Base-by-base conservation (phyloP, 192 early-diverging fungal genomes). In the Coemansia sp. region DNA sequence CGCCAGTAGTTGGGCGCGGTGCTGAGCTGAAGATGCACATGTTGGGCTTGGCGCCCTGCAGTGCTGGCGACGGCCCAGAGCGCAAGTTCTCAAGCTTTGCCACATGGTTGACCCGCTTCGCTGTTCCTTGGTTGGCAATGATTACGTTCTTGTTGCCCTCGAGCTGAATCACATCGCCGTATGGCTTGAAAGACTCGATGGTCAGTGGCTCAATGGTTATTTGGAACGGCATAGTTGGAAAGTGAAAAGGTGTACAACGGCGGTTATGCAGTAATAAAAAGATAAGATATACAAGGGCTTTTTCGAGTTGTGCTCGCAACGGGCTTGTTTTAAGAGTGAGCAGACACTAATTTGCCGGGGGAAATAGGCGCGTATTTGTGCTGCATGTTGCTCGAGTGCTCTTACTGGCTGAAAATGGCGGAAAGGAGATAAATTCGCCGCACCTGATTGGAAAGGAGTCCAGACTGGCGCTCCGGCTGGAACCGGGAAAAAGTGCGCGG, bases 81-180 rank as follows among this genome's bases (percentile, higher is more conserved):
- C 72, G 79, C 52, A 61, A 62, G 72, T 89, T 89, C 54, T 80
- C 76, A 21, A 91, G 79, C 41, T 79, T 69, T 32, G 86, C 89
- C 17, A 91, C 73, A 17, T 88, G 70, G 62, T 89, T 87, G 65
- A 84, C 87, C 45, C 91, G 90, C 72, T 86, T 71, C 12, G 91
- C 92, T 2, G 89, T 90, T 47, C 87, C 87, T 67, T 91, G 89
- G 76, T 93, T 93, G 49, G 87, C 88, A 14, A 69, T 65, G 22
- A 83, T 65, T 11, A 73, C 59, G 65, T 73, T 71, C 58, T 69
- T 70, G 57, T 82, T 72, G 60, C 74, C 74, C 48, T 72, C 71
- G 17, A 81, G 73, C 62, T 89, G 82, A 43, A 93, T 87, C 21
- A 94, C 85, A 50, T 92, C 81, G 48, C 92, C 92, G 72, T 86